Evolutionary conservation across 192 early-diverging fungal genomes (phyloP), one percentile per base, ranked within the genome.

Genomic region (Spizellomyces punctatus): DNA sequence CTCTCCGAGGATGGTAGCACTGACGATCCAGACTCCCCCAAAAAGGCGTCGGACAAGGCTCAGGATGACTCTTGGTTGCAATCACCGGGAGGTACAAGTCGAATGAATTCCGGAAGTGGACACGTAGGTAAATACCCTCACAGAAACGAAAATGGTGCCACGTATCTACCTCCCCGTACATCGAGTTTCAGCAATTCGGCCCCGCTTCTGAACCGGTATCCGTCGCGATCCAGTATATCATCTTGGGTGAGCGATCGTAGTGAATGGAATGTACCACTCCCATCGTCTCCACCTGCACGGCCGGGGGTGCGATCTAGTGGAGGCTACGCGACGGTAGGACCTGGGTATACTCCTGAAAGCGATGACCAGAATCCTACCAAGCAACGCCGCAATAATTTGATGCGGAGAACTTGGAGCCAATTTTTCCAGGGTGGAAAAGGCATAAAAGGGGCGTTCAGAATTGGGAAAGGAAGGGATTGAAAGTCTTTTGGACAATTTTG

Each of bases 361-460:
- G 27, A 36, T 36, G 27, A 3, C 1, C 27, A 36, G 27, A 36
- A 36, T 36, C 27, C 27, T 36, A 0, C 27, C 8, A 59, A 41
- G 19, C 7, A 57, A 50, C 17, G 56, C 17, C 16, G 71, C 6
- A n/a, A 56, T 16, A 72, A 64, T n/a, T 22, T 56, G 46, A 27
- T 72, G 9, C 14, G 60, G 7, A 17, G 63, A 43, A 72, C 71
- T 4, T 72, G 60, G 62, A 74, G 66, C 55, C 73, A 74, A 64
- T 67, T 68, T 43, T 66, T 68, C 42, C 67, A 69, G 42, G n/a
- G 36, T 16, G 41, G 56, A 22, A 61, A 50, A 57, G 47, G 46
- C n/a, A 21, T 66, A 10, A 66, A 66, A 22, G 65, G 22, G 8
- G 65, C 65, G 10, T 46, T 66, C n/a, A 22, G 54, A 56, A 56